These are phyloP conservation scores for Ballota nigra DNA, from an alignment of 257 asterid genomes.

Conservation along the genomic window DNA sequence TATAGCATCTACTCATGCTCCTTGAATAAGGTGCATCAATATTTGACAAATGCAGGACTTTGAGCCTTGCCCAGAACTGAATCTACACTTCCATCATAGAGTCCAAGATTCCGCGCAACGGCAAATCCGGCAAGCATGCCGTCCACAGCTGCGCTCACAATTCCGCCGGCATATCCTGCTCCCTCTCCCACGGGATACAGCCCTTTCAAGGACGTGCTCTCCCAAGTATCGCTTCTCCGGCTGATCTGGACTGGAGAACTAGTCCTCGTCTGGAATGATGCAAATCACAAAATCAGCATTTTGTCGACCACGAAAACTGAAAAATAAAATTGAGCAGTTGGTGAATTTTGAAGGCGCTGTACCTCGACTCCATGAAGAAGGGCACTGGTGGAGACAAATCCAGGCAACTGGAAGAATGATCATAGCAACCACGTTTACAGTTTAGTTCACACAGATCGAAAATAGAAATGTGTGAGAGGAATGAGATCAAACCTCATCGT, in stretches of 20 bases:
- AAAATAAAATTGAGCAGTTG: neutral
- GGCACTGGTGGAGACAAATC: constrained; percentile 65
- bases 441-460: neutral
- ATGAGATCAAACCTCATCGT: constrained; percentile 58
- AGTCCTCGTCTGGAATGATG: constrained; percentile 61
- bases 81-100: constrained; percentile 48
- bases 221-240: constrained; percentile 60
- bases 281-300: neutral
- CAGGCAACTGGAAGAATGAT: constrained; percentile 63
- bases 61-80: constrained; percentile 56
- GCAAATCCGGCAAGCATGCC: constrained; percentile 91
- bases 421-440: constrained; percentile 1
- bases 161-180: constrained; percentile 96
- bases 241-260: constrained; percentile 88
- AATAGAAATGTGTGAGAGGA: neutral
- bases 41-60: constrained; percentile 52
- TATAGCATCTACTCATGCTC: neutral
- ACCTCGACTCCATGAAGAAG: constrained; percentile 99
- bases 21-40: constrained; percentile 27
- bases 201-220: constrained; percentile 77
- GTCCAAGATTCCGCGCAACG: constrained; percentile 67
- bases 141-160: constrained; percentile 93
- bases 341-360: neutral
- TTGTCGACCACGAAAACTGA: neutral
- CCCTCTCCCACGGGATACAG: constrained; percentile 96